Percentiles rank a stretch among this genome's conserved stretches.
These are phyloP conservation scores for Neofusicoccum ribis DNA, from an alignment of 2,329 filamentous ascomycete genomes.

Conservation along the genomic window DNA sequence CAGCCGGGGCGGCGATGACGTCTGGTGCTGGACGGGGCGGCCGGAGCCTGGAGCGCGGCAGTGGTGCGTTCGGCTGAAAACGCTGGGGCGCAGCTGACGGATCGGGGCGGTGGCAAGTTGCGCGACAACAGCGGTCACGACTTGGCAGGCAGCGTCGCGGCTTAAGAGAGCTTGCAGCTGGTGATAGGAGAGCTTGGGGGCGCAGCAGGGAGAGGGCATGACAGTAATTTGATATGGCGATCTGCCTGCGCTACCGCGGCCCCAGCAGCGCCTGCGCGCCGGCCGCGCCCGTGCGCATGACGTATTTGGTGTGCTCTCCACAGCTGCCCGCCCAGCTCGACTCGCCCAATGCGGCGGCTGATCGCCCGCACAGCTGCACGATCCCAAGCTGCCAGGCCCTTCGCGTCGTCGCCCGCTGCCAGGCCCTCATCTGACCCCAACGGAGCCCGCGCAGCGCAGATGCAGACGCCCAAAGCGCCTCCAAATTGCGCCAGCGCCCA, in stretches of 20 bases:
- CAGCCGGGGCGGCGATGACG: conserved; percentile 3
- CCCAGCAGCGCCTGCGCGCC: not conserved
- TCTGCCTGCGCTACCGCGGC: conserved; percentile 13
- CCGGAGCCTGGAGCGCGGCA: conserved; percentile 4
- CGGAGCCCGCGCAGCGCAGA: too few relatives aligned
- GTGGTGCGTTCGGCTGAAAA: conserved; percentile 10
- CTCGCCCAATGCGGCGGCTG: conserved; percentile 12
- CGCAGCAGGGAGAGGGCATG: conserved; percentile 16
- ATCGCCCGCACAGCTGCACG: conserved; percentile 3
- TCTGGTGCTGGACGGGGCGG: conserved; percentile 4
- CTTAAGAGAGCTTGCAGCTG: conserved; percentile 1
- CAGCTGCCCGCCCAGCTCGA: conserved; percentile 5
- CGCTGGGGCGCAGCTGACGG: not conserved
- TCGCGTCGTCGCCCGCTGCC: not conserved
- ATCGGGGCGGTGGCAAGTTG: conserved; percentile 8
- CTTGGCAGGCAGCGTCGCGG: conserved; percentile 7
- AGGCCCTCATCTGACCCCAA: conserved; percentile 9
- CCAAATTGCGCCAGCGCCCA: conserved; percentile 10
- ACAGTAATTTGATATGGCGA: conserved; percentile 18
- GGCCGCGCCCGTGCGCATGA: not conserved
- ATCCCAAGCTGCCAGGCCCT: not conserved
- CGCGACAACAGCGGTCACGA: not conserved
- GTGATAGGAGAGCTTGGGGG: conserved; percentile 9
- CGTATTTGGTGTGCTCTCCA: not conserved
- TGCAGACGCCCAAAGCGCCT: not conserved